Evolutionary conservation across 2,329 filamentous ascomycete species (phyloP).

Genomic region (Epichloe scottii): DNA sequence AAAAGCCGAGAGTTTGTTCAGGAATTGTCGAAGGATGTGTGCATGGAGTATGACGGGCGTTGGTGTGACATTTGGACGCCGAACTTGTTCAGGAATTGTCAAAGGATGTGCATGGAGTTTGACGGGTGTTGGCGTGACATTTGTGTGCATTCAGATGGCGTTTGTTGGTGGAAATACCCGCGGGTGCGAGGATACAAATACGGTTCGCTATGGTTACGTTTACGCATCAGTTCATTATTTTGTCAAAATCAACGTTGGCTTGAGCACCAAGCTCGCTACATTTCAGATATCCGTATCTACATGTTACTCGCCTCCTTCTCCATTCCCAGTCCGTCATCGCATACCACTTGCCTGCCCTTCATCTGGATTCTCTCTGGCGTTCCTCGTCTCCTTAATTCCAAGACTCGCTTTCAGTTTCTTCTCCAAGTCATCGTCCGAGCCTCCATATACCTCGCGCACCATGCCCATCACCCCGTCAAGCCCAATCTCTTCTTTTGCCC

Average conservation of each 20-base stretch:
- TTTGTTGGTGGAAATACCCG: not conserved
- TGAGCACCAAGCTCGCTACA: not conserved
- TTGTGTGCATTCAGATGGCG: not conserved
- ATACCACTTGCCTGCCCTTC: conserved; percentile 6
- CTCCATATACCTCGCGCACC: conserved; percentile 48
- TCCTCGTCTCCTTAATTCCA: conserved; percentile 29
- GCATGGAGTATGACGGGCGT: not conserved
- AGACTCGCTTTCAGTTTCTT: conserved; percentile 50
- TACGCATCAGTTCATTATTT: not conserved
- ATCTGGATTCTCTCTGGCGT: conserved; percentile 14
- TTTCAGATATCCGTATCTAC: not conserved
- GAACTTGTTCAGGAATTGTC: not conserved
- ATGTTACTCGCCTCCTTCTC: not conserved
- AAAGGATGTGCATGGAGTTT: not conserved
- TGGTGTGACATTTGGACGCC: not conserved
- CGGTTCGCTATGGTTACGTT: not conserved
- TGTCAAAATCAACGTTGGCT: not conserved
- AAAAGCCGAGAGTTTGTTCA: not conserved
- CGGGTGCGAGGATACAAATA: not conserved
- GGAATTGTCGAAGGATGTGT: not conserved
- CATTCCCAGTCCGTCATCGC: not conserved
- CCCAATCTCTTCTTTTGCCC: conserved; percentile 76
- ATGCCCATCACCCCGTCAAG: conserved; percentile 62
- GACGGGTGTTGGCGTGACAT: not conserved
- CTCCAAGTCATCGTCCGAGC: conserved; percentile 40